These are phyloP conservation scores for Exophiala spinifera DNA, from an alignment of 2,329 filamentous ascomycete genomes.

Conservation along the genomic window DNA sequence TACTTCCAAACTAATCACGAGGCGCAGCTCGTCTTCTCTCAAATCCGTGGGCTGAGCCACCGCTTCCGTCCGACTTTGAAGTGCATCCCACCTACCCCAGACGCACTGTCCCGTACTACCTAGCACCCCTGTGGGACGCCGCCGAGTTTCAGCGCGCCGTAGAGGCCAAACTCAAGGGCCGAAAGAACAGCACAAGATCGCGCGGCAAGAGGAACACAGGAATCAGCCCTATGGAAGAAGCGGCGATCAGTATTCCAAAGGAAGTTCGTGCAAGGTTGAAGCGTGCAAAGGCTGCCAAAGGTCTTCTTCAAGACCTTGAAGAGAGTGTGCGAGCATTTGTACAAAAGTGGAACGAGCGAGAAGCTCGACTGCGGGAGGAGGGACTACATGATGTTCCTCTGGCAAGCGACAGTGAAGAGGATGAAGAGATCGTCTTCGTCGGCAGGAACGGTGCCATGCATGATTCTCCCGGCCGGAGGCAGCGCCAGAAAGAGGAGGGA, in stretches of 20 bases:
- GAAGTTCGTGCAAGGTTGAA: constrained; percentile 80
- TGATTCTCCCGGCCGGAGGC: constrained; percentile 55
- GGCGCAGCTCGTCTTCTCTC: constrained; percentile 72
- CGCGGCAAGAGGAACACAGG: constrained; percentile 35
- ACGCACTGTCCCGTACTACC: constrained; percentile 75
- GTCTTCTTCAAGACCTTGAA: constrained; percentile 79
- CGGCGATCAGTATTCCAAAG: constrained; percentile 60
- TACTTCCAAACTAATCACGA: constrained; percentile 4
- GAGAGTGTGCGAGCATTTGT: constrained; percentile 78
- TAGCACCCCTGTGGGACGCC: constrained; percentile 79
- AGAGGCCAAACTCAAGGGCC: constrained; percentile 38
- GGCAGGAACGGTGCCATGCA: constrained; percentile 65
- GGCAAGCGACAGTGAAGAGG: constrained; percentile 46
- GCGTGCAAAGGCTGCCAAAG: constrained; percentile 71
- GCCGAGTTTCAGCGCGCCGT: constrained; percentile 45
- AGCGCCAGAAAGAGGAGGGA: constrained; percentile 47
- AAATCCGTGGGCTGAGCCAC: constrained; percentile 83
- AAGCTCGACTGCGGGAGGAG: constrained; percentile 46
- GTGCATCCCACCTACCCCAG: constrained; percentile 77
- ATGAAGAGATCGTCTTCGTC: constrained; percentile 91
- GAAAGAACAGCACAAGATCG: constrained; percentile 36
- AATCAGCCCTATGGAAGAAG: constrained; percentile 35
- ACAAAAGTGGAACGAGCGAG: constrained; percentile 55
- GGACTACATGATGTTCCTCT: constrained; percentile 45
- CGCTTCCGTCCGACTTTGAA: constrained; percentile 77